Evolutionary conservation across 345 rosid species (phyloP), one percentile per base, ranked within the genome.

Genomic region (Rubroshorea leprosula): DNA sequence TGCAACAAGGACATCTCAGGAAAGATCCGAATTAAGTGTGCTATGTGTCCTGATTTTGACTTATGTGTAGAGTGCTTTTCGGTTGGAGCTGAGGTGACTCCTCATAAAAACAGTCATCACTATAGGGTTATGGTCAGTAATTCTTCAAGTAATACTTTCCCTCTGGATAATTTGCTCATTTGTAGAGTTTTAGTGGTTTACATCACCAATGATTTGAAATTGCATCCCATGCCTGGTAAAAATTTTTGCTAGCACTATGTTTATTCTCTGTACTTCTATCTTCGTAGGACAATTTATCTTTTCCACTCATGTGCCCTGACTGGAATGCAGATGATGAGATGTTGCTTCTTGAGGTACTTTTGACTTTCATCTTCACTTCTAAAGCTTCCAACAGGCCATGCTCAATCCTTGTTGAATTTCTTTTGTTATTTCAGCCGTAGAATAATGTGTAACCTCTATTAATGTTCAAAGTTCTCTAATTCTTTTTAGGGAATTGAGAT

Each of bases 281-380:
- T 66, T 43, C 22, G 65, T 83, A 90, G 97, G 99, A 89, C 54
- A 87, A 83, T 73, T 69, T 93, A 65, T 85, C 95, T 46, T 85
- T 87, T 65, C 95, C 90, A 2, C 96, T 93, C 50, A 81, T 89
- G 64, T 87, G 95, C 66, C 81, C 90, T 3, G 92, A 87, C 71
- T 93, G 99, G 99, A 89, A 85, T 81, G 96, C 97, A 17, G 97
- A 93, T 74, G 99, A 90, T 58, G 99, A 93, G 68, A 93, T 83
- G 70, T 81, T 93, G 68, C 97, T 93, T 58, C 76, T 93, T 13
- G 99, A 93, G 99, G 99, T 89, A 49, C 49, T 52, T 65, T 57
- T 1, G 23, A 51, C n/a, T 62, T 57, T 5, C 22, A 44, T 46
- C 51, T 41, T 52, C 21, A 10, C 25, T 26, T 53, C 17, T 54